Conservation (phyloP, 768 basidiomycete genomes). For the Aureoboletus auriporus region DNA sequence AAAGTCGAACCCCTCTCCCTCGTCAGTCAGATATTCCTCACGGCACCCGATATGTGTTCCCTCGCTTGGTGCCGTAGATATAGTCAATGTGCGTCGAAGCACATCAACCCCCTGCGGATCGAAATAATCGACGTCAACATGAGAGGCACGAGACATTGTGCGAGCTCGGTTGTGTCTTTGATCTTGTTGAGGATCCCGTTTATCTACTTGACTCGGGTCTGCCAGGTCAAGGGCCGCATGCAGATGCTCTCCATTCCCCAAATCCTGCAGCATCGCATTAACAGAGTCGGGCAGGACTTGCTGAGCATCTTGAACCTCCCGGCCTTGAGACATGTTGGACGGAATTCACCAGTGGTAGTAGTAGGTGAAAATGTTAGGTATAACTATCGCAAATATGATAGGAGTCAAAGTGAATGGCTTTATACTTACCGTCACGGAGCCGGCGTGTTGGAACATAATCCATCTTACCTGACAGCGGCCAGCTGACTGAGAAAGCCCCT, state of each 20-base stretch:
- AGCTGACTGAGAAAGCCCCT: too few relatives aligned
- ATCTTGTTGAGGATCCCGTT: neutral
- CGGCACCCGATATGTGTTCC: neutral
- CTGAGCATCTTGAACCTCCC: neutral
- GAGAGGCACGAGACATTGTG: slow-evolving; percentile 18
- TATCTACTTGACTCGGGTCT: neutral
- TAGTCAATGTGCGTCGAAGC: slow-evolving; percentile 15
- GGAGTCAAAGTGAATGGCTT: too few relatives aligned
- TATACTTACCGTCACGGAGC: too few relatives aligned
- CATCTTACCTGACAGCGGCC: too few relatives aligned
- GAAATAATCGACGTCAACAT: slow-evolving; percentile 46
- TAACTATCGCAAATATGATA: too few relatives aligned
- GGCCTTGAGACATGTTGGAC: neutral
- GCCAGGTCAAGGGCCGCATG: slow-evolving; percentile 9
- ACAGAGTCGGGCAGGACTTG: neutral
- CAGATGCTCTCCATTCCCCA: slow-evolving; percentile 13
- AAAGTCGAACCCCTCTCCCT: slow-evolving; percentile 28
- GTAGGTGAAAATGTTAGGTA: too few relatives aligned
- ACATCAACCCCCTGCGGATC: slow-evolving; percentile 46
- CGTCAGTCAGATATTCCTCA: neutral
- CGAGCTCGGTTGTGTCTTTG: neutral
- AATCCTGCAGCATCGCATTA: slow-evolving; percentile 1
- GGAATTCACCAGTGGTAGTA: too few relatives aligned
- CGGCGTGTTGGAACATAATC: too few relatives aligned
- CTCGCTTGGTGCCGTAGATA: slow-evolving; percentile 10